Base-by-base conservation (phyloP, 805 yeast species). In the Myxozyma udenii region DNA sequence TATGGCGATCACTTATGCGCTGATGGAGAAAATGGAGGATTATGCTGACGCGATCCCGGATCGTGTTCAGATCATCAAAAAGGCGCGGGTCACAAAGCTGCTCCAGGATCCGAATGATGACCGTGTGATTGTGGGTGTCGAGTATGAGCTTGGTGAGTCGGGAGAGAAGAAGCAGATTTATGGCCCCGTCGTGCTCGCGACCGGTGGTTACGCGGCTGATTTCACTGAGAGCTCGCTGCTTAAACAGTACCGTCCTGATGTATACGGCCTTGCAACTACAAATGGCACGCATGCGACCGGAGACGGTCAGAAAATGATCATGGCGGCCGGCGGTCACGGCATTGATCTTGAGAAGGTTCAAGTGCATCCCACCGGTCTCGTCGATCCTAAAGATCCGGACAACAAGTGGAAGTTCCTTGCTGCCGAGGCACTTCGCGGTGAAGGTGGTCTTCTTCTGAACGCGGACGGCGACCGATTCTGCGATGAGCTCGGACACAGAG, bases 141-240 rank as follows among this genome's bases (percentile, higher is more conserved):
- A 71, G 24, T 77, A 75, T 55, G 56, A 62, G 9, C 68, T 69
- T 48, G 55, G 41, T 26, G 53, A 62, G 1, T 58, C 64, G 1
- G 67, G 66, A 12, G 61, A 61, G 28, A 61, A 50, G 21, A 41
- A 68, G 37, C 25, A 74, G n/a, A 39, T 55, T 19, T 55, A 56
- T 32, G 85, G 84, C 0, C 83, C 84, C 1, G 85, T 81, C 3
- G 71, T 81, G 44, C 70, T 81, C 70, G 79, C 83, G 16, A 77
- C 84, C 2, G 86, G 86, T 28, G 86, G 86, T 14, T 81, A 78
- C 62, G 84, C 85, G 3, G 85, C 85, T 12, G 84, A 80, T 62
- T 78, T 77, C 60, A 75, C 78, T 38, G 56, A 57, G 23, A 71
- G 76, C 57, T 77, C 82, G 16, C 67, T 81, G 44, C 67, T 81